phyloP scores from a whole-genome alignment of 2,329 filamentous ascomycete species.

The Sporothrix mexicana region DNA sequence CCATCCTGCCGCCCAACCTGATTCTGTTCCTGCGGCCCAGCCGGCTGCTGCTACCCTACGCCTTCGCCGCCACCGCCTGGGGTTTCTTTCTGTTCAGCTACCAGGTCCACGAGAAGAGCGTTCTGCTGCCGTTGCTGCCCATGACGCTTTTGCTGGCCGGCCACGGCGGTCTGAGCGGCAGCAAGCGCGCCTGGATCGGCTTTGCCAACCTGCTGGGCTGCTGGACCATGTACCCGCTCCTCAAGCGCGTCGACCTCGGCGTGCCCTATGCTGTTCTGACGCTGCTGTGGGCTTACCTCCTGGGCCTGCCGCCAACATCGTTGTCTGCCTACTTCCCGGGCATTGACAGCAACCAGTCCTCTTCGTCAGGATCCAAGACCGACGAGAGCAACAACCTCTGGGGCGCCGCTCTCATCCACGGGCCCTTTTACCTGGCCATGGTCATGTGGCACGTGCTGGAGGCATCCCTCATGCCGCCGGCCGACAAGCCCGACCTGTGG shows the following conservation, averaged over 20 bases:
- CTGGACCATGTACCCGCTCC: constrained; percentile 93
- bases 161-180: constrained; percentile 75
- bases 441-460: constrained; percentile 80
- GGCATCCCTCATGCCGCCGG: constrained; percentile 69
- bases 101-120: constrained; percentile 98
- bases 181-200: constrained; percentile 87
- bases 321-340: constrained; percentile 69
- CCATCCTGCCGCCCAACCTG: constrained; percentile 79
- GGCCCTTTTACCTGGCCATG: constrained; percentile 78
- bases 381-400: constrained; percentile 52
- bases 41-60: constrained; percentile 77
- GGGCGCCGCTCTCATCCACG: constrained; percentile 72
- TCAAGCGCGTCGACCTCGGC: constrained; percentile 80
- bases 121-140: constrained; percentile 86
- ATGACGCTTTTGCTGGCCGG: constrained; percentile 88
- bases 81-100: constrained; percentile 98
- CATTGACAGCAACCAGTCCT: neutral
- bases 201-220: constrained; percentile 88
- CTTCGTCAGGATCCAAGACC: constrained; percentile 41
- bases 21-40: constrained; percentile 80
- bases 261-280: constrained; percentile 86
- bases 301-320: constrained; percentile 82
- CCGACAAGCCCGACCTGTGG: constrained; percentile 89
- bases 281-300: constrained; percentile 86
- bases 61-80: constrained; percentile 86